A percentile compares a stretch with the other conserved stretches of the same genome.
Conservation (phyloP, 108 stramenopile genomes). For the Chaetoceros tenuissimus region DNA sequence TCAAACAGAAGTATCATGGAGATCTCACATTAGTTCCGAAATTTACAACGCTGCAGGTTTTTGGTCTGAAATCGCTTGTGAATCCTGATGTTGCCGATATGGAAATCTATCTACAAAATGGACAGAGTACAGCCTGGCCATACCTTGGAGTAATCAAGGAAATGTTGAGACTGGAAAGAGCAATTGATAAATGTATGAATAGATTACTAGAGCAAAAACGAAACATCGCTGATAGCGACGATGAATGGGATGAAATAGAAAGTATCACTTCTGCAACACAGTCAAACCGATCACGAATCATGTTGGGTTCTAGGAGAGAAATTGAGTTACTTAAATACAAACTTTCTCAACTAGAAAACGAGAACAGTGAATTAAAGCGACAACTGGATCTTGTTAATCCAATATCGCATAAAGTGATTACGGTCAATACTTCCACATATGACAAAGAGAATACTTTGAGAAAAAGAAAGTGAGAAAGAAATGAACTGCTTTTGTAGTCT, state of each 20-base stretch:
- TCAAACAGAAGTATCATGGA: constrained; percentile 91
- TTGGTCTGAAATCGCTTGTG: constrained; percentile 73
- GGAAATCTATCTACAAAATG: constrained; percentile 77
- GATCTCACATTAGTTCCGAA: constrained; percentile 77
- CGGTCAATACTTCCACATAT: too few relatives aligned
- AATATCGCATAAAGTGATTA: too few relatives aligned
- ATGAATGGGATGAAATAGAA: constrained; percentile 43
- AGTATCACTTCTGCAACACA: constrained; percentile 38
- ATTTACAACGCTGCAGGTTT: constrained; percentile 72
- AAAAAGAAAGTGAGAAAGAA: too few relatives aligned
- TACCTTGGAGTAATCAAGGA: constrained; percentile 73
- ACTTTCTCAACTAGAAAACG: constrained; percentile 24
- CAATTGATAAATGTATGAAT: constrained; percentile 58
- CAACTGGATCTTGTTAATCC: too few relatives aligned
- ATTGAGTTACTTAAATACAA: constrained; percentile 38
- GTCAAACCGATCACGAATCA: constrained; percentile 24
- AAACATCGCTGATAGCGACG: constrained; percentile 31
- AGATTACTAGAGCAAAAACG: constrained; percentile 46
- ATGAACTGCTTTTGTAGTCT: too few relatives aligned
- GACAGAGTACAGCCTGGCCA: constrained; percentile 81
- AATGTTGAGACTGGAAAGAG: constrained; percentile 68
- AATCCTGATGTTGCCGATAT: constrained; percentile 81
- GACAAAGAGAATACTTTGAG: too few relatives aligned
- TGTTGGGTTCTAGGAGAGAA: constrained; percentile 40
- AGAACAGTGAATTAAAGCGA: constrained; percentile 28